phyloP scores from a whole-genome alignment of 108 stramenopile species.

The Licmophora abbreviata region DNA sequence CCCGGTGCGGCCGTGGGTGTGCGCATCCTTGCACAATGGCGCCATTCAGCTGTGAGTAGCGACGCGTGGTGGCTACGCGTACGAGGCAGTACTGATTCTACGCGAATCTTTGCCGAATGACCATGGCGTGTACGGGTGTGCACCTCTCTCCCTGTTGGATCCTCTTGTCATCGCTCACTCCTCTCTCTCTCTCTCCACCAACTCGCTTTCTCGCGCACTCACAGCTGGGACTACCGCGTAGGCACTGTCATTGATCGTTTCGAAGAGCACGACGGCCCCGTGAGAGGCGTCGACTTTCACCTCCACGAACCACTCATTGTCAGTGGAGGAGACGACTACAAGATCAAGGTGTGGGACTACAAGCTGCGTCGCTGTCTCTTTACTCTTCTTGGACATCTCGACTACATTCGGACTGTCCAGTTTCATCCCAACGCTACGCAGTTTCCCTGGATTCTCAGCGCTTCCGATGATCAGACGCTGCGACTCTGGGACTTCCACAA shows the following conservation, averaged over 20 bases:
- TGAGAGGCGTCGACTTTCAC: conserved; percentile 99
- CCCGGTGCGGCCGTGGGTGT: conserved; percentile 98
- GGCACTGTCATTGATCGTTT: conserved; percentile 98
- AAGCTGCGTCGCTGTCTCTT: conserved; percentile 96
- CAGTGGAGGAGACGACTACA: conserved; percentile 99
- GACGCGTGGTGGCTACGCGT: neutral
- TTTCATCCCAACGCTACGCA: conserved; percentile 93
- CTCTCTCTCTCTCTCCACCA: neutral
- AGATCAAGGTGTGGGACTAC: conserved; percentile 99
- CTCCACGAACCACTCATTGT: conserved; percentile 90
- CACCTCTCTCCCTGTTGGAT: too few relatives aligned
- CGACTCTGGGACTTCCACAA: conserved; percentile 98
- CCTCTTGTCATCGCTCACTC: neutral
- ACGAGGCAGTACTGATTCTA: too few relatives aligned
- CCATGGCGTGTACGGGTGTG: too few relatives aligned
- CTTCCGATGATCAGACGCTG: conserved; percentile 96
- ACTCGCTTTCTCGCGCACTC: too few relatives aligned
- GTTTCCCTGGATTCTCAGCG: conserved; percentile 94
- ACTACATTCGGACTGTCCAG: conserved; percentile 99
- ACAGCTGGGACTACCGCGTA: conserved; percentile 98
- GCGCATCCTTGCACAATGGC: conserved; percentile 98
- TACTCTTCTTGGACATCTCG: conserved; percentile 96
- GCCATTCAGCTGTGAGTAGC: conserved; percentile 89
- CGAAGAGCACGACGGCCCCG: conserved; percentile 99
- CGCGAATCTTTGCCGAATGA: too few relatives aligned